These are phyloP conservation scores for Xylariaceae sp. DNA, from an alignment of 2,329 filamentous ascomycete species.

Conservation along the genomic window DNA sequence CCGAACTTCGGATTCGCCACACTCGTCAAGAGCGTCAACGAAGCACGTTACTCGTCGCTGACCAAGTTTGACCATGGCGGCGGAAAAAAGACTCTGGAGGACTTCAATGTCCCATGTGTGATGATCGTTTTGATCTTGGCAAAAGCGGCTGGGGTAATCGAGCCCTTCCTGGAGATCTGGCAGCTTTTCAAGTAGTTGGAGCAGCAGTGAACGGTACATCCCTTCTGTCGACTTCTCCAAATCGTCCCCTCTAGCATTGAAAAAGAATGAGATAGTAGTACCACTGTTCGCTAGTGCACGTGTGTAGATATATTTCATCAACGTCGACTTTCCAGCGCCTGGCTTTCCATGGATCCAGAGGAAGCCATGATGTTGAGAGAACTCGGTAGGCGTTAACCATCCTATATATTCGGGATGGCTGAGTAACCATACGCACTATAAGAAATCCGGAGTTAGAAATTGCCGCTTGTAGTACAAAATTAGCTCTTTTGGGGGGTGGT, in stretches of 20 bases:
- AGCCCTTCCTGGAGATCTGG: constrained; percentile 44
- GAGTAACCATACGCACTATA: constrained; percentile 44
- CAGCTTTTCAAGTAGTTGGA: constrained; percentile 50
- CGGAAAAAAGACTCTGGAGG: constrained; percentile 8
- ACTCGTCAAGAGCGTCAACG: constrained; percentile 55
- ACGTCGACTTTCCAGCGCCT: constrained; percentile 50
- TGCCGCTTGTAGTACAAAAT: too few relatives aligned
- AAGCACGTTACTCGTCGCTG: constrained; percentile 25
- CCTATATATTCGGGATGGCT: constrained; percentile 49
- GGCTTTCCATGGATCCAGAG: constrained; percentile 54
- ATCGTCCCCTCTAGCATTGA: constrained; percentile 52
- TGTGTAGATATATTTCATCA: constrained; percentile 50
- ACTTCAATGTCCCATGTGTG: constrained; percentile 2
- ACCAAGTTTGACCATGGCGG: constrained; percentile 26
- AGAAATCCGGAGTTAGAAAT: too few relatives aligned
- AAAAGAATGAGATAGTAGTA: constrained; percentile 51
- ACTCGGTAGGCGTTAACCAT: constrained; percentile 38
- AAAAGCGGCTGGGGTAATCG: not conserved
- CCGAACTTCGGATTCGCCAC: constrained; percentile 49
- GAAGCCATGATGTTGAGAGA: constrained; percentile 42
- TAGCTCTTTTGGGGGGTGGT: too few relatives aligned
- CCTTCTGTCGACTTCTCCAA: constrained; percentile 55
- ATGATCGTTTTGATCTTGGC: not conserved
- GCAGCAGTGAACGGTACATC: constrained; percentile 58
- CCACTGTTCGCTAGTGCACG: constrained; percentile 23